A percentile compares a stretch with the other conserved stretches of the same genome.
Conservation (phyloP, 306 rosid species). For the Vachellia collinsii region DNA sequence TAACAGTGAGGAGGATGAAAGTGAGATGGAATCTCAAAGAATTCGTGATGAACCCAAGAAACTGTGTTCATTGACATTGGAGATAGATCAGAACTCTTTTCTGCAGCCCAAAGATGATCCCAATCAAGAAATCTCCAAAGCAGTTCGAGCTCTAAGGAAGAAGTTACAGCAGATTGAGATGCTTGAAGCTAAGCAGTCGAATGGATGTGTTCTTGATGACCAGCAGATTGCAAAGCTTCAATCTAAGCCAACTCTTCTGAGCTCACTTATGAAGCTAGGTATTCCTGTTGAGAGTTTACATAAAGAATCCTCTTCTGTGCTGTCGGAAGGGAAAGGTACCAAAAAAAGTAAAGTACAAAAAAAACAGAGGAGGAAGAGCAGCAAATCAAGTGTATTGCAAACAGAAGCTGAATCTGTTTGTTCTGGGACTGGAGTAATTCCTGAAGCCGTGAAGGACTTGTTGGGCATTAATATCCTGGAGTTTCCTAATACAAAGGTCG, state of each 20-base stretch:
- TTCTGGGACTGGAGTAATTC: constrained; percentile 48
- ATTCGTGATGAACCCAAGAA: constrained; percentile 54
- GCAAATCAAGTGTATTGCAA: constrained; percentile 47
- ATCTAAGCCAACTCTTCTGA: constrained; percentile 62
- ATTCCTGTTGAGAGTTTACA: constrained; percentile 52
- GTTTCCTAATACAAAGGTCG: constrained; percentile 57
- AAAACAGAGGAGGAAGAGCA: constrained; percentile 70
- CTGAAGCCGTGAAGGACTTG: constrained; percentile 51
- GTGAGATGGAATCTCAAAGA: constrained; percentile 64
- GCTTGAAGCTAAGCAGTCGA: constrained; percentile 85
- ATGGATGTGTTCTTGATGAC: constrained; percentile 78
- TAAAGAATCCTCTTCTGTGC: constrained; percentile 50
- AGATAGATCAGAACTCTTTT: constrained; percentile 61
- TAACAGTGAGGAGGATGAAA: constrained; percentile 85
- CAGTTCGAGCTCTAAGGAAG: constrained; percentile 77
- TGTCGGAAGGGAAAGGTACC: constrained; percentile 67
- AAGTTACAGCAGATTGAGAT: constrained; percentile 97
- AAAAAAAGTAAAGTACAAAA: constrained; percentile 59
- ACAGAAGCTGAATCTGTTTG: constrained; percentile 47
- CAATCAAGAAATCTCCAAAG: constrained; percentile 53
- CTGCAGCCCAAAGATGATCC: constrained; percentile 65
- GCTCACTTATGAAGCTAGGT: constrained; percentile 81
- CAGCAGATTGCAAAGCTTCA: constrained; percentile 92
- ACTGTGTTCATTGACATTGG: constrained; percentile 43
- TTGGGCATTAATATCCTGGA: constrained; percentile 40